A percentile compares a stretch with the other conserved stretches of the same genome.
phyloP scores from a whole-genome alignment of 495 filamentous ascomycete species.

The Cryomyces minteri region DNA sequence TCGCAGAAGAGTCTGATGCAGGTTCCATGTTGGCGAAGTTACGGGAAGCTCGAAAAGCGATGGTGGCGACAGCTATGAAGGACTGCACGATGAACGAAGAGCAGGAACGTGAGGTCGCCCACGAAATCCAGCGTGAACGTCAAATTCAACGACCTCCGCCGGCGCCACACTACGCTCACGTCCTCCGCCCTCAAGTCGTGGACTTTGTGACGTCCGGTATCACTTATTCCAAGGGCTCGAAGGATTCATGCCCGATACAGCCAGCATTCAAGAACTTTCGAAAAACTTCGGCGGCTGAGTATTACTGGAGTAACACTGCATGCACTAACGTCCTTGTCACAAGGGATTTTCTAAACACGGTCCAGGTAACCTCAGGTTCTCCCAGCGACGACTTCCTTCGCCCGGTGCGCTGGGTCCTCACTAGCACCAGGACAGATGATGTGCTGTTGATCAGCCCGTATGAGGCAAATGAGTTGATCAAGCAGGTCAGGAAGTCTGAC shows the following conservation, averaged over 20 bases:
- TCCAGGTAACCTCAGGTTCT: conserved; percentile 8
- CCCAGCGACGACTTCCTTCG: conserved; percentile 32
- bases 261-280: no score
- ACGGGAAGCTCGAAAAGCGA: no score
- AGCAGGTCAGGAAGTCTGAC: conserved; percentile 15
- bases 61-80: no score
- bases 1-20: no score
- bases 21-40: no score
- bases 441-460: conserved; percentile 39
- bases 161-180: conserved; percentile 21
- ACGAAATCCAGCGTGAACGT: conserved; percentile 40
- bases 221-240: not conserved
- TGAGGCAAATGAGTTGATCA: conserved; percentile 38
- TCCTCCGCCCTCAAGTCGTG: conserved; percentile 27
- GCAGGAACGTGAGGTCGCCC: conserved; percentile 49
- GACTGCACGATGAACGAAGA: conserved; percentile 36
- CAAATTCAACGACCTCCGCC: conserved; percentile 30
- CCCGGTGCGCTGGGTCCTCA: conserved; percentile 41
- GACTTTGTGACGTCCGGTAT: conserved; percentile 15
- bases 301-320: not conserved
- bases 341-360: conserved; percentile 33
- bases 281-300: no score
- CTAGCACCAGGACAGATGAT: conserved; percentile 8
- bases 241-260: no score
- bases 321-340: conserved; percentile 28